phyloP scores from a whole-genome alignment of 169 alveolate species.

The Babesia ovis region DNA sequence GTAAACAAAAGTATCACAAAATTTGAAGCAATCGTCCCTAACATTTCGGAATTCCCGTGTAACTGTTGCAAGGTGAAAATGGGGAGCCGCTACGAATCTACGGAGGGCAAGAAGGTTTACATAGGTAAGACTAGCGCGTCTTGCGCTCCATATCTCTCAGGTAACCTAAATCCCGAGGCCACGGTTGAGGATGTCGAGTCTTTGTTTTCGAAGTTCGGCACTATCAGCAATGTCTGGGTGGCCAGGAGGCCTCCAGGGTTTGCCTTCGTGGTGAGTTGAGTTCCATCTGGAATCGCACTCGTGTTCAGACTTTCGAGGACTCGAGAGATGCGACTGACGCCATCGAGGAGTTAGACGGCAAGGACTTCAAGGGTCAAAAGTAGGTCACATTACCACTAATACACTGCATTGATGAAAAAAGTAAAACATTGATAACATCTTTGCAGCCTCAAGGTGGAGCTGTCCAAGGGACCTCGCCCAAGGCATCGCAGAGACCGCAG shows the following conservation, averaged over 20 bases:
- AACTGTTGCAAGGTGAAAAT: not conserved
- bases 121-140: conserved; percentile 22
- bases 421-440: not conserved
- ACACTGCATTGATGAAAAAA: not conserved
- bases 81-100: conserved; percentile 53
- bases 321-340: conserved; percentile 65
- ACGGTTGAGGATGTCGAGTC: conserved; percentile 58
- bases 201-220: conserved; percentile 62
- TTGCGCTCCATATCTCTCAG: not conserved
- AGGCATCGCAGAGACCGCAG: conserved; percentile 58
- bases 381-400: not conserved
- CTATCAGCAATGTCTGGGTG: conserved; percentile 58
- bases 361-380: conserved; percentile 57
- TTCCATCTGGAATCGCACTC: too few species aligned
- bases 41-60: not conserved
- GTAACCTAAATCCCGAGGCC: conserved; percentile 57
- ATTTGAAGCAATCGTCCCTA: not conserved
- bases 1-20: not conserved
- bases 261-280: conserved; percentile 63
- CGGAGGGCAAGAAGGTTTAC: conserved; percentile 51
- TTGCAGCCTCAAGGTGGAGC: conserved; percentile 45
- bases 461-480: conserved; percentile 46
- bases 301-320: conserved; percentile 60
- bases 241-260: conserved; percentile 70
- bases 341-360: conserved; percentile 58